Evolutionary conservation across 371 early-diverging fungal species (phyloP).

Genomic region (Mortierella sp.): DNA sequence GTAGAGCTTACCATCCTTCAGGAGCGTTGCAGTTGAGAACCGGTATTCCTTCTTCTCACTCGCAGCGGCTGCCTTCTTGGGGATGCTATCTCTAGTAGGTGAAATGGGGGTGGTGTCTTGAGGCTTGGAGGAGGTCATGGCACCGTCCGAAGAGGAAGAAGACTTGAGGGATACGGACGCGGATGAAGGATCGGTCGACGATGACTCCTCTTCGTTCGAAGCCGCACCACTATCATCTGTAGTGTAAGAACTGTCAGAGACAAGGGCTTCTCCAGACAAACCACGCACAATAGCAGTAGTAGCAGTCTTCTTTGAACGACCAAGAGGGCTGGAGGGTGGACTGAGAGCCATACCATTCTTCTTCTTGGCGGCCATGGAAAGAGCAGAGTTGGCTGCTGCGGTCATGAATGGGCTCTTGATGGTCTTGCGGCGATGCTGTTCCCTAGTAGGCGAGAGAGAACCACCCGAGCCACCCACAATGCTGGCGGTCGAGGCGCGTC

Average conservation of each 20-base stretch:
- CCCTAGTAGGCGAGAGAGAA: constrained; percentile 27
- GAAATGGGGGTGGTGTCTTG: not conserved
- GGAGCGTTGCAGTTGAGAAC: constrained; percentile 50
- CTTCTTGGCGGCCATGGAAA: not conserved
- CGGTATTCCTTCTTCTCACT: constrained; percentile 31
- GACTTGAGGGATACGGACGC: not conserved
- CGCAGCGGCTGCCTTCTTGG: constrained; percentile 24
- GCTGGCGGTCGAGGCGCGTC: constrained; percentile 38
- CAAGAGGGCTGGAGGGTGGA: constrained; percentile 9
- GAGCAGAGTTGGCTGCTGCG: not conserved
- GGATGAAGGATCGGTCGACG: not conserved
- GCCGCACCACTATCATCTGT: constrained; percentile 20
- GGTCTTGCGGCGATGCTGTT: constrained; percentile 22
- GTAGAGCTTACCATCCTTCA: constrained; percentile 60
- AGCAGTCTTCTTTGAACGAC: not conserved
- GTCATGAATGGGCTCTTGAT: constrained; percentile 21
- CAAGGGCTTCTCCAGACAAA: not conserved
- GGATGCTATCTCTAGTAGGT: constrained; percentile 22
- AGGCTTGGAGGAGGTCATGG: not conserved
- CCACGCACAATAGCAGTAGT: not conserved
- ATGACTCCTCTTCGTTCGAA: not conserved
- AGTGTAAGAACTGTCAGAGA: constrained; percentile 24
- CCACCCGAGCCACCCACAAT: constrained; percentile 23
- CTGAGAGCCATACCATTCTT: constrained; percentile 25
- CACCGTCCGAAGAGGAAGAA: not conserved